Conservation (phyloP, 306 rosid species). For the Cicer yamashitae region DNA sequence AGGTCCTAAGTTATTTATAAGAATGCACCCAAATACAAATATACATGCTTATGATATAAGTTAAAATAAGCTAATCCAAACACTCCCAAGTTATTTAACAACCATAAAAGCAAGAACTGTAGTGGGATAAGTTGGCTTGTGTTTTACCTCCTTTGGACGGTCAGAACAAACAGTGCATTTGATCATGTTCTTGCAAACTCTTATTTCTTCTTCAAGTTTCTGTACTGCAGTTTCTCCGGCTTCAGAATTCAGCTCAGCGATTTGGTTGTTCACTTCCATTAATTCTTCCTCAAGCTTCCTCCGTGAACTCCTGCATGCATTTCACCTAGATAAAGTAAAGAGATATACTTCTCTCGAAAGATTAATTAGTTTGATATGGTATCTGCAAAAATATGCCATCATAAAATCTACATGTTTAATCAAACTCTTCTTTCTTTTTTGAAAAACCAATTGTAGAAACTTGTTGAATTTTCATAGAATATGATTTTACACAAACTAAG, state of each 20-base stretch:
- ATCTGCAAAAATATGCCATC: too few species aligned
- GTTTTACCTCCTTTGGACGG: slow-evolving; percentile 92
- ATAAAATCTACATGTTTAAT: neutral
- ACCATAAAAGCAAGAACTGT: slow-evolving; percentile 1
- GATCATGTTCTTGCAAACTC: slow-evolving; percentile 77
- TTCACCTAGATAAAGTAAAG: too few species aligned
- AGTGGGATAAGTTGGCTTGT: slow-evolving; percentile 7
- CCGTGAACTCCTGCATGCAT: slow-evolving; percentile 64
- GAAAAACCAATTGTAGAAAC: neutral
- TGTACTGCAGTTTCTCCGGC: slow-evolving; percentile 79
- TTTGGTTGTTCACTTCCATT: slow-evolving; percentile 57
- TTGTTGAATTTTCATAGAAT: slow-evolving; percentile 6
- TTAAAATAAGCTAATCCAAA: neutral
- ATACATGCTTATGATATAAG: neutral
- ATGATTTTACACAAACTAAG: slow-evolving; percentile 5
- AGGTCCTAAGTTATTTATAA: neutral
- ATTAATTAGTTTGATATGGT: too few species aligned
- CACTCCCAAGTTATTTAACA: slow-evolving; percentile 1
- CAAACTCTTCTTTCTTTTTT: neutral
- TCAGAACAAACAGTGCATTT: slow-evolving; percentile 93
- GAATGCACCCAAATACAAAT: slow-evolving; percentile 1
- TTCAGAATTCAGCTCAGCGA: slow-evolving; percentile 77
- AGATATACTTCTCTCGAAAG: too few species aligned
- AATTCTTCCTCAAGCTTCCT: slow-evolving; percentile 82
- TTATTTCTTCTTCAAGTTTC: slow-evolving; percentile 86